Conservation (phyloP, 2,329 filamentous ascomycete species). For the Fusarium robinianum region DNA sequence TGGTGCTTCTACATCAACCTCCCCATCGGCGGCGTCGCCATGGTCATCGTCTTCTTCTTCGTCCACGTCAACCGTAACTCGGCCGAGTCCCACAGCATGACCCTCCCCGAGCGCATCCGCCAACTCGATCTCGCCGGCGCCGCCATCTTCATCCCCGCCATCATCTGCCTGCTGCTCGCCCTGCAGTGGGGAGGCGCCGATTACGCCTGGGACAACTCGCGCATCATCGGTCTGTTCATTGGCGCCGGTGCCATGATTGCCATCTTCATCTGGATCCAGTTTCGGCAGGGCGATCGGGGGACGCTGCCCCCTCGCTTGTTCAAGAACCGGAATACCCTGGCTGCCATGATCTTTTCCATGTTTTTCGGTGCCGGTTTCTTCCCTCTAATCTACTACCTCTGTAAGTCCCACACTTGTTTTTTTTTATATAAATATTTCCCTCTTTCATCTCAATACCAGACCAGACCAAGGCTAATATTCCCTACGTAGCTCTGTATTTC, state of each 20-base stretch:
- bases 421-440: neutral
- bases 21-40: constrained; percentile 53
- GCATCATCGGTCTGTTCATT: constrained; percentile 56
- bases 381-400: constrained; percentile 58
- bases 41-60: constrained; percentile 53
- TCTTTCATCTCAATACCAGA: too few species aligned
- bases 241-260: constrained; percentile 51
- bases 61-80: constrained; percentile 48
- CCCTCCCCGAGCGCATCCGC: constrained; percentile 45
- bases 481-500: constrained; percentile 52
- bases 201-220: constrained; percentile 54
- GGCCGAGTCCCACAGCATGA: constrained; percentile 39
- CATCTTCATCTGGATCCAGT: constrained; percentile 54
- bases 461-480: constrained; percentile 22
- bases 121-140: constrained; percentile 57
- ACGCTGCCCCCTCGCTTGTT: constrained; percentile 54
- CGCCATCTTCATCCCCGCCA: constrained; percentile 54
- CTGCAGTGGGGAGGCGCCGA: constrained; percentile 61
- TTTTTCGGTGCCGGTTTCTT: constrained; percentile 58
- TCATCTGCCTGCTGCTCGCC: constrained; percentile 58
- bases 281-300: constrained; percentile 48
- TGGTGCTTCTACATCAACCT: constrained; percentile 58
- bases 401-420: constrained; percentile 39
- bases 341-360: constrained; percentile 50
- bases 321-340: constrained; percentile 47